Evolutionary conservation across 306 rosid genomes (phyloP), one percentile per base, ranked within the genome.

Genomic region (Gynostemma pentaphyllum): DNA sequence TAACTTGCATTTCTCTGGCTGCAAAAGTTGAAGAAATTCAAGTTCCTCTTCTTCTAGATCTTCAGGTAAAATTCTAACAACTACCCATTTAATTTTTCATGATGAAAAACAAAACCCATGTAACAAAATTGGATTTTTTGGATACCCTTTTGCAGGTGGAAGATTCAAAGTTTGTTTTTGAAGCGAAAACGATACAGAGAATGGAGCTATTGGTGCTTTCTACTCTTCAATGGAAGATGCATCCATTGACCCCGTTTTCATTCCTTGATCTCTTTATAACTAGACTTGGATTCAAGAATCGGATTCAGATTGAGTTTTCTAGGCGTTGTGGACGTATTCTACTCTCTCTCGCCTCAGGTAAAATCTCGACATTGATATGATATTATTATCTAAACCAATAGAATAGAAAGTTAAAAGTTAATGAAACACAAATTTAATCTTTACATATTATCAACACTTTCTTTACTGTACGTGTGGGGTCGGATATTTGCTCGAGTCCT

Each of bases 1-100:
- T 92, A 40, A 79, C 99, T 49, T 92, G 99, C 79, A 76, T 92
- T 76, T 88, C 99, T 64, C 13, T 92, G 40, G 99, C 97, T 2
- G 99, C 97, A 14, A 92, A 92, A 80, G 95, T 92, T 42, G 99
- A 92, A 75, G 99, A 92, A 70, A 84, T 89, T 70, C 83, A 81
- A 53, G 97, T 82, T 18, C 99, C 99, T 45, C 89, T 86, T 64
- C 99, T 92, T 70, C 79, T 86, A 44, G 95, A 92, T 71, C 83
- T 92, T 45, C 99, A 92, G 82, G 99, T 92, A 75, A 29, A 77
- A 64, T 9, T 10, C 9, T 6, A 23, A 1, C 2, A 12, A 42
- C 5, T 4, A 42, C 10, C 1, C n/a, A 22, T 19, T 29, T 16
- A 2, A 1, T 7, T 4, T 30, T 19, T 34, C 8, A 9, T 4